Evolutionary conservation across 2,329 filamentous ascomycete genomes (phyloP), one percentile per base, ranked within the genome.

Genomic region (Gnomoniopsis sp.): DNA sequence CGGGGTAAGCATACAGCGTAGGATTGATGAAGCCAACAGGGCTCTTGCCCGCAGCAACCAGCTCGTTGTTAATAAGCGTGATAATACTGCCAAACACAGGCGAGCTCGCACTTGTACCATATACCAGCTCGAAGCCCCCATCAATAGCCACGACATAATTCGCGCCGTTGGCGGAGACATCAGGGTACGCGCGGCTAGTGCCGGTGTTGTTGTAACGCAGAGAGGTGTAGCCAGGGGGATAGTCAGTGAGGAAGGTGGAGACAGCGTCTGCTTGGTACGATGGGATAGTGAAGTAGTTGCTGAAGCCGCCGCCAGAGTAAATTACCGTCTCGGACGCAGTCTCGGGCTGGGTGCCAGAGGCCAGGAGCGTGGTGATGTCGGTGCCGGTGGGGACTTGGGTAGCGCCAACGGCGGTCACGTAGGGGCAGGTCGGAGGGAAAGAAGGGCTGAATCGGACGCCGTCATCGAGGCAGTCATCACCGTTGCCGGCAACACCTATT

Each of bases 371-470:
- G 1, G 59, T 53, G 56, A 61, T 59, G 11, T 57, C 55, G 14
- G 60, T 61, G 43, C 49, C 53, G 11, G 56, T 61, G 46, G 60
- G 57, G 50, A 60, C 47, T 22, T 59, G 57, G 14, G 60, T 60
- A 14, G 60, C 58, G 14, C 78, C 78, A 12, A 80, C 75, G 1
- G 72, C 69, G 1, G 77, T 79, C 3, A 81, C 72, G 65, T 76
- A 81, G 0, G 78, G 77, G 58, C 78, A 81, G 34, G 69, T 3
- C 70, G 74, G 34, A 76, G 78, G 64, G 76, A 80, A 62, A 11
- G 47, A 48, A 19, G 77, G 75, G 21, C 70, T 71, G 67, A 79
- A 80, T 21, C 72, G 70, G 41, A 68, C 71, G 19, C 26, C 72
- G 69, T 4, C 72, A 59, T 52, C 71, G 71, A 48, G 68, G 68